A percentile compares a stretch with the other conserved stretches of the same genome.
Evolutionary conservation across 768 basidiomycete species (phyloP).

Genomic region (Boletus tylopilopsis): DNA sequence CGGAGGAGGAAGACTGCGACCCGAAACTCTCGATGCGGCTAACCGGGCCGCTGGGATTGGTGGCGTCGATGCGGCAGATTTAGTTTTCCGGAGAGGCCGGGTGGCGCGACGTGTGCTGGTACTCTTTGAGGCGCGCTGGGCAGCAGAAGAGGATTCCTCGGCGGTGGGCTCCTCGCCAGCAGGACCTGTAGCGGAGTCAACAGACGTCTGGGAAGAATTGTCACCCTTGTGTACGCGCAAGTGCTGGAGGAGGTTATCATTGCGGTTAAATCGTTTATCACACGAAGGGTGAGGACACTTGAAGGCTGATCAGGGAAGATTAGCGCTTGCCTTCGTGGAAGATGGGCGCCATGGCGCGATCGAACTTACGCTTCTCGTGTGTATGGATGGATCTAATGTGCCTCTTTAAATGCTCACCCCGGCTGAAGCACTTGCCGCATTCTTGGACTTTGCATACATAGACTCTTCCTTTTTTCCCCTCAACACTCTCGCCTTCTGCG

Average conservation of each 20-base stretch:
- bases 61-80: conserved; percentile 34
- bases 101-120: conserved; percentile 23
- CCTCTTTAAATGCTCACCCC: conserved; percentile 73
- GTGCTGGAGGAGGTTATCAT: conserved; percentile 80
- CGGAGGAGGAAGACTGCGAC: conserved; percentile 28
- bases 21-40: conserved; percentile 31
- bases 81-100: conserved; percentile 33
- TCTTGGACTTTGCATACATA: conserved; percentile 66
- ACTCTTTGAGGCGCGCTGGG: conserved; percentile 25
- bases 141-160: conserved; percentile 19
- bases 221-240: conserved; percentile 61
- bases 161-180: conserved; percentile 22
- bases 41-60: conserved; percentile 32
- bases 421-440: conserved; percentile 70
- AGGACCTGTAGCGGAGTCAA: conserved; percentile 26
- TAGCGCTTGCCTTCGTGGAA: conserved; percentile 14
- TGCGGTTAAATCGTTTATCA: conserved; percentile 71
- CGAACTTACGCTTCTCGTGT: conserved; percentile 67
- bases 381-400: conserved; percentile 75
- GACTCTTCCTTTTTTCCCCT: conserved; percentile 33
- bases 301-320: conserved; percentile 51
- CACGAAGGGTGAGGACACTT: conserved; percentile 65
- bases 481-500: conserved; percentile 22
- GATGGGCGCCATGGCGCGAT: conserved; percentile 15
- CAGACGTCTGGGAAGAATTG: conserved; percentile 32